Evolutionary conservation across 225 moss, liverwort and hornwort species (phyloP).

Genomic region (Takakia lepidozioides): DNA sequence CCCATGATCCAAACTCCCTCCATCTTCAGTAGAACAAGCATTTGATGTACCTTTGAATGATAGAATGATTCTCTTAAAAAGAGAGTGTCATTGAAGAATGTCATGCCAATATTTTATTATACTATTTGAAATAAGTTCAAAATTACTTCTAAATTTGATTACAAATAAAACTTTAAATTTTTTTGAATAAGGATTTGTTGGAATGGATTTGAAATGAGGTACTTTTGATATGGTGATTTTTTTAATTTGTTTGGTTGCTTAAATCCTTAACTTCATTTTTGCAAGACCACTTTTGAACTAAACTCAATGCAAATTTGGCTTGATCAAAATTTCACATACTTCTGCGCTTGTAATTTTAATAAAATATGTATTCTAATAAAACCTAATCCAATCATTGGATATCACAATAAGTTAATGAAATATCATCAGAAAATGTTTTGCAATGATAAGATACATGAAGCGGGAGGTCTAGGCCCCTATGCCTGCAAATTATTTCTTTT

Average conservation of each 20-base stretch:
- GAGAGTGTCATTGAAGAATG: too few species aligned
- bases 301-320: background rate
- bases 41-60: too few species aligned
- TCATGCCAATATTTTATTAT: conserved; percentile 3
- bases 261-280: background rate
- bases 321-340: too few species aligned
- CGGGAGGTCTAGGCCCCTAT: too few species aligned
- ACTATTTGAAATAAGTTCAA: background rate
- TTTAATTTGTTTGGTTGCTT: background rate
- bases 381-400: background rate
- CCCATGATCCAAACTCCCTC: too few species aligned
- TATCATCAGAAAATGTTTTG: too few species aligned
- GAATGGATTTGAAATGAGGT: conserved; percentile 2
- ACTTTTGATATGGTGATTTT: background rate
- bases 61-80: too few species aligned
- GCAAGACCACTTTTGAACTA: background rate
- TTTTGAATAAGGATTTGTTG: conserved; percentile 2
- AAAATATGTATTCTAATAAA: background rate
- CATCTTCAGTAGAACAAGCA: too few species aligned
- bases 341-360: conserved; percentile 6
- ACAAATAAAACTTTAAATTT: background rate
- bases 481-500: too few species aligned
- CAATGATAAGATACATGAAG: too few species aligned
- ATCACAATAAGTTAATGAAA: conserved; percentile 2
- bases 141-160: conserved; percentile 3